A percentile compares a stretch with the other conserved stretches of the same genome.
phyloP scores from a whole-genome alignment of 2,329 filamentous ascomycete species.

The Diatrype stigma region DNA sequence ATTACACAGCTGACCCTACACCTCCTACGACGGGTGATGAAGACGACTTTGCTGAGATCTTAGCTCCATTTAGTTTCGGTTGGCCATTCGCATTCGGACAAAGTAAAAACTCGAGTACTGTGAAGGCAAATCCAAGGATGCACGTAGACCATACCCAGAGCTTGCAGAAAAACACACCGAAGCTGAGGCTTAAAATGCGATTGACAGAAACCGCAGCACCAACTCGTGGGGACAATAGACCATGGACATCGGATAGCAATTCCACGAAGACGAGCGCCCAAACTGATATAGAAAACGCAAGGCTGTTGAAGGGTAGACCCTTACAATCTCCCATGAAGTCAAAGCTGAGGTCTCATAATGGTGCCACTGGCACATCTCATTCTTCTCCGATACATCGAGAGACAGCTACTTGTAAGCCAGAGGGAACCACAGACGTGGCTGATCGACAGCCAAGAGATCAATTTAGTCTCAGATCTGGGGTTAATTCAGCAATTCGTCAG shows the following conservation, averaged over 20 bases:
- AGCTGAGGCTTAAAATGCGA: conserved; percentile 22
- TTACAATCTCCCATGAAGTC: conserved; percentile 14
- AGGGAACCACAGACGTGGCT: conserved; percentile 12
- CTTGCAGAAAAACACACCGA: conserved; percentile 19
- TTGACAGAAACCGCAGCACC: conserved; percentile 11
- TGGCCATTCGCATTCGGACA: conserved; percentile 2
- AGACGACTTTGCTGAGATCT: conserved; percentile 23
- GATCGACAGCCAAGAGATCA: conserved; percentile 19
- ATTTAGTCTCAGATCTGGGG: conserved; percentile 16
- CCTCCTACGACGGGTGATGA: conserved; percentile 18
- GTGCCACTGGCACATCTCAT: conserved; percentile 7
- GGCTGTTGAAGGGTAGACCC: conserved; percentile 2
- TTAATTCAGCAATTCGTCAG: conserved; percentile 11
- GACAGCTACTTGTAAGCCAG: conserved; percentile 9
- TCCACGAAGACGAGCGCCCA: conserved; percentile 4
- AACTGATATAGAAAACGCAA: conserved; percentile 6
- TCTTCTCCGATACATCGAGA: conserved; percentile 19
- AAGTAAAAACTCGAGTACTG: background rate
- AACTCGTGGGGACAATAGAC: conserved; percentile 5
- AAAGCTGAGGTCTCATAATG: conserved; percentile 21
- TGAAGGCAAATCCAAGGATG: background rate
- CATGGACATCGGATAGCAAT: conserved; percentile 8
- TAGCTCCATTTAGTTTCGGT: conserved; percentile 22
- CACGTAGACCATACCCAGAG: background rate
- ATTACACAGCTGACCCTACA: conserved; percentile 16